Evolutionary conservation across 2,329 filamentous ascomycete genomes (phyloP), one percentile per base, ranked within the genome.

Genomic region (Cladosporium oxysporum): DNA sequence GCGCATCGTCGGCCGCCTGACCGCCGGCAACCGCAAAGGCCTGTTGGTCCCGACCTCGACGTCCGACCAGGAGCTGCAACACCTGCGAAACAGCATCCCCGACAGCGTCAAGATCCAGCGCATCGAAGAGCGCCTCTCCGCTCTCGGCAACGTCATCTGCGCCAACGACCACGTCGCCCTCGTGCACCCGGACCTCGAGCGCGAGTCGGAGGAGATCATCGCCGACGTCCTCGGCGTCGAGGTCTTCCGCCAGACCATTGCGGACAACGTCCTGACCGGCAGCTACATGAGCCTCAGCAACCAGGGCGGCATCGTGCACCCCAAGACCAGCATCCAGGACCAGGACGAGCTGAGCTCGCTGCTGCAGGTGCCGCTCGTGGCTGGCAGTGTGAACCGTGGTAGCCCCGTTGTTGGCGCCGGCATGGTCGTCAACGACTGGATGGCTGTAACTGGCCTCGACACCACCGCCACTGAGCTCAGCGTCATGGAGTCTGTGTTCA

Each of bases 181-280:
- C 53, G 89, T 98, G 68, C 95, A 99, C 79, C 95, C 95, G 12
- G 95, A 99, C 76, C 85, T 99, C 67, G 95, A 98, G 85, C 91
- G 94, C 69, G 95, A 99, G 84, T 97, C 93, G 18, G 95, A 99
- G 82, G 95, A 99, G 83, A 97, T 99, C 58, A 93, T 99, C 76
- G 92, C 95, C 74, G 95, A 99, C 78, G 92, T 96, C 67, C 83
- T 96, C 23, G 91, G 91, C 69, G 91, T 96, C 66, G 91, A 96
- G 79, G 91, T 95, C 12, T 96, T 95, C 83, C 84, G 92, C 69
- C 95, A 99, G 84, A 98, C 95, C 57, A 91, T 99, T 68, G 93
- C 94, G 74, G 93, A 97, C 81, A 97, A 98, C 77, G 95, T 99
- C 66, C 88, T 99, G 31, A 95, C 96, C 44, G 95, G 95, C 68